Evolutionary conservation across 306 rosid genomes (phyloP), one percentile per base, ranked within the genome.

Genomic region (Gastrolobium bilobum): DNA sequence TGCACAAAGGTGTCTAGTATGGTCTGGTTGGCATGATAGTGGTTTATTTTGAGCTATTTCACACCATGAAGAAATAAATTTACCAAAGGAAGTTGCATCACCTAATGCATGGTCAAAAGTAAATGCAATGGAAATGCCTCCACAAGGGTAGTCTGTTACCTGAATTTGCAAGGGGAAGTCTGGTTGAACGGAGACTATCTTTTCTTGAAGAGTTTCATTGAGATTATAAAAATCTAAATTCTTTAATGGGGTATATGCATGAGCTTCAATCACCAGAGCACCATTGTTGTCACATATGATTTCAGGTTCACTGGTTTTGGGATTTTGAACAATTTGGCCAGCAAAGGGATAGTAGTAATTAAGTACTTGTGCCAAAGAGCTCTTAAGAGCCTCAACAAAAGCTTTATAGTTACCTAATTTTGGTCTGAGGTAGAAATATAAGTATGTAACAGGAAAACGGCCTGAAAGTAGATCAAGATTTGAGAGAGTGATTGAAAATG

Each of bases 91-190:
- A 75, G 67, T 91, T 10, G 93, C 93, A 82, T 94, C 97, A 15
- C 97, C 97, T 31, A 94, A 85, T 35, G 97, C 98, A 80, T 92
- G 97, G 72, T 94, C 97, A 73, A 94, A 94, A 30, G 95, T 89
- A 76, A 91, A 89, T n/a, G 97, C 85, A 31, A 92, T 52, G 6
- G 95, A 92, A 57, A 89, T 81, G 59, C 95, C 88, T 48, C 97
- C 91, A 77, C 98, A 92, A 8, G 89, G 74, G 52, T 74, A 91
- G 39, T 71, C 69, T 54, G 97, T 91, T 35, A 89, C 89, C 84
- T 92, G 97, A 82, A 91, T 75, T 82, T 94, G 98, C 9, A 85
- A 42, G 7, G 89, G 89, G 14, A 86, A 73, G 4, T 86, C 71
- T 20, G 91, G 93, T 64, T 68, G 68, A 54, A 88, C 53, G 1